phyloP scores from a whole-genome alignment of 2,329 filamentous ascomycete genomes.

The Cordyceps farinosa region DNA sequence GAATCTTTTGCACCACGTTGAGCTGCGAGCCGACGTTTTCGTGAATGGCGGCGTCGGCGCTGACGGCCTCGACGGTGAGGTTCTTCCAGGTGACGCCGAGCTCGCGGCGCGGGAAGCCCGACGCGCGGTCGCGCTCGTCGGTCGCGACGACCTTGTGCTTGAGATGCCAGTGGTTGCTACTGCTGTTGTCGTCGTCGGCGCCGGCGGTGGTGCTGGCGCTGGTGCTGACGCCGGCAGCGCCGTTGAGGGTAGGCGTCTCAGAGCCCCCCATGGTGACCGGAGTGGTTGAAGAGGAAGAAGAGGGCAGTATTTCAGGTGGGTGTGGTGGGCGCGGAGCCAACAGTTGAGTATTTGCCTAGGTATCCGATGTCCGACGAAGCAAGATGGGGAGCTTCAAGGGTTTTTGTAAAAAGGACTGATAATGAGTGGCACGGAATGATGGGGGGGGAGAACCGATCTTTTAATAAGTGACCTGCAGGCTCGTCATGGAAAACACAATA shows the following conservation, averaged over 20 bases:
- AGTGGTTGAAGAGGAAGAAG: neutral
- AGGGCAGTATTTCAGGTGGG: neutral
- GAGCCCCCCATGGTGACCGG: slow-evolving; percentile 11
- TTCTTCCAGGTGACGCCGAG: slow-evolving; percentile 64
- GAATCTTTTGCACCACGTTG: slow-evolving; percentile 51
- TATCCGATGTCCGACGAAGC: neutral
- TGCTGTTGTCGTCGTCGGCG: neutral
- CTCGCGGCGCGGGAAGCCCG: slow-evolving; percentile 45
- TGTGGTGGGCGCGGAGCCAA: neutral
- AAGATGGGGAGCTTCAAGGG: neutral
- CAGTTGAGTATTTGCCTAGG: neutral
- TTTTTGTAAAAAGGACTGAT: neutral
- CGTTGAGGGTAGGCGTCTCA: slow-evolving; percentile 10
- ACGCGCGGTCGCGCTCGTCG: slow-evolving; percentile 41
- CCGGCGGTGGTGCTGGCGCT: too few relatives aligned
- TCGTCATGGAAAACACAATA: neutral
- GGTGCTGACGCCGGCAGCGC: neutral
- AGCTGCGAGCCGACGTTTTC: slow-evolving; percentile 61
- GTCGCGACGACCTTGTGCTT: slow-evolving; percentile 45
- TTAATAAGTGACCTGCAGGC: neutral
- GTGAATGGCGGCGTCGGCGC: slow-evolving; percentile 60
- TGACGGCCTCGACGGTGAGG: slow-evolving; percentile 59
- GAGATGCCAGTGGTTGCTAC: slow-evolving; percentile 40
- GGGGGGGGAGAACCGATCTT: neutral
- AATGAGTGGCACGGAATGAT: neutral